A percentile compares a stretch with the other conserved stretches of the same genome.
These are phyloP conservation scores for Spongispora temasekensis DNA, from an alignment of 1,284 basidiomycete species.

Conservation along the genomic window DNA sequence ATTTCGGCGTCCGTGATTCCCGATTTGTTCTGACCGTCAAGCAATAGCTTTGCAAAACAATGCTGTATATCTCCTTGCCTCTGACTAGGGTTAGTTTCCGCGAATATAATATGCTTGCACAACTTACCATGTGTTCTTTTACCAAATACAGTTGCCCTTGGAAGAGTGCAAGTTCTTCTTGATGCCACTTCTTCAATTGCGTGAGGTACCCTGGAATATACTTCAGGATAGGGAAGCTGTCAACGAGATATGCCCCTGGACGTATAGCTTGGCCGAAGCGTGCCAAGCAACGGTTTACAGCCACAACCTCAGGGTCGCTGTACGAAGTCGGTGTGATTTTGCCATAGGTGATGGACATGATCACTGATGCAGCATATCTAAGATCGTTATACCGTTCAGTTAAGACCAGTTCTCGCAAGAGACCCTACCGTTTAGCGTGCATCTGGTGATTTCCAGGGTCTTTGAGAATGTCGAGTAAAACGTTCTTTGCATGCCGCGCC, in stretches of 20 bases:
- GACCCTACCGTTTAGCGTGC: constrained; percentile 49
- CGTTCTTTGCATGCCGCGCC: constrained; percentile 45
- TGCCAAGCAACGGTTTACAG: constrained; percentile 7
- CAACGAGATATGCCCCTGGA: constrained; percentile 48
- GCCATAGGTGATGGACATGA: constrained; percentile 67
- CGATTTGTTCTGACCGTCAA: constrained; percentile 23
- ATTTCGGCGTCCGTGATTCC: constrained; percentile 16
- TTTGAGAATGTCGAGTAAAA: constrained; percentile 54
- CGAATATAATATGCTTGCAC: neutral
- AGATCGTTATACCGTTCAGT: neutral
- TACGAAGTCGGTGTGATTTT: constrained; percentile 37
- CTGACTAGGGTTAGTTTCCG: constrained; percentile 9
- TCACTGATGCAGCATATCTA: constrained; percentile 64
- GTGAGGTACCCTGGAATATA: constrained; percentile 60
- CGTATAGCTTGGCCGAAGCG: constrained; percentile 47
- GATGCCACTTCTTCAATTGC: constrained; percentile 52
- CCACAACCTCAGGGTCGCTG: constrained; percentile 34
- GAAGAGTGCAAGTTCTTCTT: constrained; percentile 60
- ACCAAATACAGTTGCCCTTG: constrained; percentile 43
- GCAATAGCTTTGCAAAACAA: constrained; percentile 19
- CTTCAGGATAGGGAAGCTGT: constrained; percentile 55
- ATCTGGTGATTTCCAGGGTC: constrained; percentile 51
- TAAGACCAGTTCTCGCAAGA: neutral
- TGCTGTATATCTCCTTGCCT: constrained; percentile 10
- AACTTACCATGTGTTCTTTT: neutral